Conservation (phyloP, 2,329 filamentous ascomycete species). For the Nemania serpens region DNA sequence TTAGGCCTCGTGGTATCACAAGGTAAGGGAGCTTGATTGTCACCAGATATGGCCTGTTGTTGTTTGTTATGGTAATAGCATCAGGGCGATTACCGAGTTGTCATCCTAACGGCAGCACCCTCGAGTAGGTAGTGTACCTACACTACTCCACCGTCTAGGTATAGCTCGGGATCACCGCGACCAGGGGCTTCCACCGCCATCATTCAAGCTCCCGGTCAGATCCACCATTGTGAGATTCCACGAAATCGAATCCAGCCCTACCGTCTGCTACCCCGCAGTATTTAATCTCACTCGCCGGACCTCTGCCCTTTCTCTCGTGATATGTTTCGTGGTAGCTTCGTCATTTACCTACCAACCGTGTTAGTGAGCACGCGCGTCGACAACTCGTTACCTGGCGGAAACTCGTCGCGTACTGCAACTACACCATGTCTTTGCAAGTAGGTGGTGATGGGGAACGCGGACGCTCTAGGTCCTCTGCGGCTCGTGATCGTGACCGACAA, state of each 20-base stretch:
- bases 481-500: slow-evolving; percentile 42
- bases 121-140: too few relatives aligned
- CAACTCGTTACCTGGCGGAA: slow-evolving; percentile 1
- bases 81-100: background rate
- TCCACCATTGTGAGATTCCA: slow-evolving; percentile 23
- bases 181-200: slow-evolving; percentile 14
- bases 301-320: slow-evolving; percentile 5
- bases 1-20: background rate
- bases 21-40: too few relatives aligned
- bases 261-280: slow-evolving; percentile 27
- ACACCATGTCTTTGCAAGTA: slow-evolving; percentile 57
- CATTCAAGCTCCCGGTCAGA: slow-evolving; percentile 13
- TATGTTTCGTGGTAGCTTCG: slow-evolving; percentile 16
- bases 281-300: slow-evolving; percentile 24
- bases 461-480: slow-evolving; percentile 53
- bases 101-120: too few relatives aligned
- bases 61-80: background rate
- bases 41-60: background rate
- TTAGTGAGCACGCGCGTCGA: slow-evolving; percentile 9
- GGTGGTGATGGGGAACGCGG: slow-evolving; percentile 51
- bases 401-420: slow-evolving; percentile 11
- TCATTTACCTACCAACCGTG: background rate
- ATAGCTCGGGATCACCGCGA: slow-evolving; percentile 24
- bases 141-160: background rate
- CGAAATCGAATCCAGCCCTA: slow-evolving; percentile 27